Evolutionary conservation across 2,329 filamentous ascomycete genomes (phyloP), one percentile per base, ranked within the genome.

Genomic region (Blastomyces gilchristii): DNA sequence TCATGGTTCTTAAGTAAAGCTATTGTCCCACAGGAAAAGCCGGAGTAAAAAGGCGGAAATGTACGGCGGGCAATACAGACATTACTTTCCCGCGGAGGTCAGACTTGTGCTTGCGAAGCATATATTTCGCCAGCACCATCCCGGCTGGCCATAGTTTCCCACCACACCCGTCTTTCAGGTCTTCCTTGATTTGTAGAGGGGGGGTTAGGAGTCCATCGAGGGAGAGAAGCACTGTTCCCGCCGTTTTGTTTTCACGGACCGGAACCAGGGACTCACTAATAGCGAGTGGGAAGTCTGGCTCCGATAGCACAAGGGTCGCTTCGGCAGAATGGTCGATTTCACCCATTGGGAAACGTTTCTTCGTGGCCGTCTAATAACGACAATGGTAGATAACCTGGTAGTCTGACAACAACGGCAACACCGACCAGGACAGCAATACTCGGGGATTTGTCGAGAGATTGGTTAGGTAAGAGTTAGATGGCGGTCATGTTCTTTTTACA

Each of bases 81-180:
- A 96, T 91, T 75, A 85, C 83, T 67, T 89, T 87, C 63, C 83
- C 79, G 63, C 75, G 76, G 66, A 96, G 75, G 67, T 84, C 78
- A n/a, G 83, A 77, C 66, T 79, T 79, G 69, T 90, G 88, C 71
- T 87, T 87, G 61, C 87, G 84, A 64, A 97, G 81, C 82, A 97
- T 83, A 73, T 97, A 95, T 75, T 88, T 90, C 25, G 89, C 84
- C 61, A 99, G 80, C 18, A 94, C 84, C 85, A 96, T 89, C 12
- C 94, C 94, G 0, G 93, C 93, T 2, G 92, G 93, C 94, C 94
- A 97, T 12, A 95, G 82, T 76, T 95, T 90, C 2, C 94, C 94
- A 58, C 94, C 94, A 75, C 94, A 97, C 65, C 94, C 94, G 66
- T 89, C 85, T 63, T 84, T 85, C 58, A 96, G 82, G 75, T 97